These are phyloP conservation scores for Aotearoamyces nothofagi DNA, from an alignment of 2,329 filamentous ascomycete genomes.

Conservation along the genomic window DNA sequence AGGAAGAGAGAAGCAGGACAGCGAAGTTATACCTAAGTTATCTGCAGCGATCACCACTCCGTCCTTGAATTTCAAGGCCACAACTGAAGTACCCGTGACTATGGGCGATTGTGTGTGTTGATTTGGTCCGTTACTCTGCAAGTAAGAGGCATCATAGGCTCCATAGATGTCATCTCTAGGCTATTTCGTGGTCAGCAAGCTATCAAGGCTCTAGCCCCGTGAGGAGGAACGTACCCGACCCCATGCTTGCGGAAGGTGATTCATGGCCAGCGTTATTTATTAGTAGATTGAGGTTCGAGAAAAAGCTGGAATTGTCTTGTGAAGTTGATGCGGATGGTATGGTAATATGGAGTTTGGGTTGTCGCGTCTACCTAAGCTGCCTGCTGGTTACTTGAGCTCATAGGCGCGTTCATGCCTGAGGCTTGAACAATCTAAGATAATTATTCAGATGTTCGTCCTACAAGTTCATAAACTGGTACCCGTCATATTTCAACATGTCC, in stretches of 20 bases:
- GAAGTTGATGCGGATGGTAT: no score
- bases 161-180: slow-evolving; percentile 96
- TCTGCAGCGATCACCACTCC: slow-evolving; percentile 95
- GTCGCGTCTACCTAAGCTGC: no score
- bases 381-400: no score
- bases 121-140: slow-evolving; percentile 56
- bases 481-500: slow-evolving; percentile 17
- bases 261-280: slow-evolving; percentile 34
- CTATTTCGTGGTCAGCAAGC: slow-evolving; percentile 34
- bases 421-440: no score
- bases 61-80: slow-evolving; percentile 90
- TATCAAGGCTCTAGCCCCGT: slow-evolving; percentile 5
- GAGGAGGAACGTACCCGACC: slow-evolving; percentile 41
- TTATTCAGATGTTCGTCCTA: no score
- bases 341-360: no score
- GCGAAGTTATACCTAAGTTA: slow-evolving; percentile 57
- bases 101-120: slow-evolving; percentile 85
- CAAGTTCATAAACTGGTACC: no score
- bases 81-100: slow-evolving; percentile 90
- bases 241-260: slow-evolving; percentile 60
- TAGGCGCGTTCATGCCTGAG: no score
- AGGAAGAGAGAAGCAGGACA: slow-evolving; percentile 3
- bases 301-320: neutral
- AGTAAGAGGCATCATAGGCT: slow-evolving; percentile 75
- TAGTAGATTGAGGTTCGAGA: no score